Evolutionary conservation across 345 rosid species (phyloP).

Genomic region (Heritiera littoralis): DNA sequence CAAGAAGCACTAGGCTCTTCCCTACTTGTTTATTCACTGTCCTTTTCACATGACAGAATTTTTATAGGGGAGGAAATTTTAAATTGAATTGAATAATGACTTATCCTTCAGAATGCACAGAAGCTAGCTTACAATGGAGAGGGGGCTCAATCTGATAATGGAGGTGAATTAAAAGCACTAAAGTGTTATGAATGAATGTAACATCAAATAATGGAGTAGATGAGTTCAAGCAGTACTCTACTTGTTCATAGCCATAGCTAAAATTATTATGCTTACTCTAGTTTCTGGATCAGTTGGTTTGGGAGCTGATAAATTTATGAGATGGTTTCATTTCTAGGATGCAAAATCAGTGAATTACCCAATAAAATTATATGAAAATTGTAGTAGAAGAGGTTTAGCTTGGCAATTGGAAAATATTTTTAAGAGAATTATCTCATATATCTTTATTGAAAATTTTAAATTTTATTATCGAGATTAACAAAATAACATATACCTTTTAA

Average conservation of each 20-base stretch:
- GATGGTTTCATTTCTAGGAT: background rate
- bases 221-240: background rate
- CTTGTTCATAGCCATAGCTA: background rate
- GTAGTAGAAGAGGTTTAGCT: background rate
- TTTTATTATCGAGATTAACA: too few species aligned
- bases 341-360: background rate
- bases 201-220: background rate
- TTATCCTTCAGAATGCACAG: background rate
- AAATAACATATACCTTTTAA: too few species aligned
- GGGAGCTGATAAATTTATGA: background rate
- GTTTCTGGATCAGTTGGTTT: background rate
- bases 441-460: too few species aligned
- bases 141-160: background rate
- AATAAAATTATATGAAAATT: background rate
- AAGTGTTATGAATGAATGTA: background rate
- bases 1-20: background rate
- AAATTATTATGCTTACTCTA: background rate
- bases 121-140: background rate
- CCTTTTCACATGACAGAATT: slow-evolving; percentile 25
- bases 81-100: background rate
- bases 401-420: background rate
- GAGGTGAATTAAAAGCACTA: background rate
- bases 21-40: slow-evolving; percentile 10
- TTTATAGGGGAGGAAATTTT: background rate
- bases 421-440: too few species aligned